These are phyloP conservation scores for Colletotrichum orbiculare DNA, from an alignment of 2,329 filamentous ascomycete genomes.

Conservation along the genomic window DNA sequence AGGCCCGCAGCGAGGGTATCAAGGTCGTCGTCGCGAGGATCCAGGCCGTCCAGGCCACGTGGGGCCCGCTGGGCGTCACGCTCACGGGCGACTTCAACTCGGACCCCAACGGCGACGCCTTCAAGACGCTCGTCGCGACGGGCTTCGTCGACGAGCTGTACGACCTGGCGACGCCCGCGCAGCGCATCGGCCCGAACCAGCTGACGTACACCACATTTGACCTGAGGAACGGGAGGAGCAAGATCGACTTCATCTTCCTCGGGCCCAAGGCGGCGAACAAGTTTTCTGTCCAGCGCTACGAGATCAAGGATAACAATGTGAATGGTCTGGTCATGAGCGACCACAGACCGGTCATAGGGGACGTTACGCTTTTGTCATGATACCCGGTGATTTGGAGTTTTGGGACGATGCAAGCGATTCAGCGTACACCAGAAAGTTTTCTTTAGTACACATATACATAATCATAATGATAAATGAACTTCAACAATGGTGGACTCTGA, in stretches of 20 bases:
- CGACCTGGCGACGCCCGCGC: constrained; percentile 42
- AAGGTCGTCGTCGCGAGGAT: constrained; percentile 54
- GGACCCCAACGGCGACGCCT: constrained; percentile 48
- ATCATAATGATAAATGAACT: too few relatives aligned
- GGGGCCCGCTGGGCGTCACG: constrained; percentile 49
- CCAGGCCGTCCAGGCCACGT: constrained; percentile 39
- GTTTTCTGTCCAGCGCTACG: constrained; percentile 59
- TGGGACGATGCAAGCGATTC: not conserved
- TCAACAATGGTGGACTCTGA: too few relatives aligned
- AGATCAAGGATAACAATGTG: constrained; percentile 66
- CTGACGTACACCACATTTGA: constrained; percentile 74
- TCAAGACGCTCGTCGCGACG: constrained; percentile 40
- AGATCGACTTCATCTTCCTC: constrained; percentile 76
- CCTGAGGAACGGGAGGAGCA: constrained; percentile 53
- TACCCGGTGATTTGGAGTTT: not conserved
- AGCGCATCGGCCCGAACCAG: constrained; percentile 41
- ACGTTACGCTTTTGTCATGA: constrained; percentile 50
- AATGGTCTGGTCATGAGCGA: constrained; percentile 68
- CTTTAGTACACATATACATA: too few relatives aligned
- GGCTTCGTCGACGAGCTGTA: constrained; percentile 49
- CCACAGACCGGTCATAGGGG: constrained; percentile 74
- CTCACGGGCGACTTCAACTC: constrained; percentile 65
- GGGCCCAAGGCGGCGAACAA: constrained; percentile 46
- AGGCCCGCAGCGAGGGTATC: constrained; percentile 55
- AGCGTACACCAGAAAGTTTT: not conserved